Conservation (phyloP, 192 early-diverging fungal species). For the Phycomyces blakesleeanus region DNA sequence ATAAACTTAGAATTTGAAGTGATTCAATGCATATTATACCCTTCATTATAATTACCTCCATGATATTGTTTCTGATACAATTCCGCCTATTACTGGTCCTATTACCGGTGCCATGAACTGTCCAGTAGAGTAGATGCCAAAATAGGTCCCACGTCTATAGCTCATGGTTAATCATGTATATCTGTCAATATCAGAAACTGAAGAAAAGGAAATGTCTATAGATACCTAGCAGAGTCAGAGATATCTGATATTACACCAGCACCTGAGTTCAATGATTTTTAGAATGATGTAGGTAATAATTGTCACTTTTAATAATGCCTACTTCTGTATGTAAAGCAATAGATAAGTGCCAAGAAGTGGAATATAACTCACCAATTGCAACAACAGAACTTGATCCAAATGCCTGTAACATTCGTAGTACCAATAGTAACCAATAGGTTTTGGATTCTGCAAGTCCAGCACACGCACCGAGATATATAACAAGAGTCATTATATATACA, state of each 20-base stretch:
- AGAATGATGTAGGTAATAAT: no score
- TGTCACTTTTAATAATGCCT: no score
- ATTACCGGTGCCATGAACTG: slow-evolving; percentile 16
- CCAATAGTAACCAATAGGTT: slow-evolving; percentile 22
- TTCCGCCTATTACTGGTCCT: slow-evolving; percentile 38
- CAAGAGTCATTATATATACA: slow-evolving; percentile 26
- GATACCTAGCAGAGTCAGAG: slow-evolving; percentile 7
- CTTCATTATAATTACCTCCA: slow-evolving; percentile 25
- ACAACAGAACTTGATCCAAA: slow-evolving; percentile 34
- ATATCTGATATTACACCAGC: slow-evolving; percentile 15
- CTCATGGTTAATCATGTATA: background rate
- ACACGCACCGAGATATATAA: slow-evolving; percentile 29
- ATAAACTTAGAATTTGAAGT: background rate
- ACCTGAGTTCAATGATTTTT: background rate
- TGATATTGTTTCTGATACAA: slow-evolving; percentile 17
- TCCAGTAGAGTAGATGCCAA: slow-evolving; percentile 8
- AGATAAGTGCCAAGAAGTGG: no score
- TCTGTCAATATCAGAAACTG: background rate
- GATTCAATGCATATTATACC: background rate
- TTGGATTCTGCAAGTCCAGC: slow-evolving; percentile 23
- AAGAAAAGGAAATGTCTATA: background rate
- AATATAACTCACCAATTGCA: slow-evolving; percentile 22
- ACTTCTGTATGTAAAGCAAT: no score
- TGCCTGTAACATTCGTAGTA: slow-evolving; percentile 33
- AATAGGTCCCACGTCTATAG: slow-evolving; percentile 10